phyloP scores from a whole-genome alignment of 306 rosid genomes.

The Glycine tomentella region DNA sequence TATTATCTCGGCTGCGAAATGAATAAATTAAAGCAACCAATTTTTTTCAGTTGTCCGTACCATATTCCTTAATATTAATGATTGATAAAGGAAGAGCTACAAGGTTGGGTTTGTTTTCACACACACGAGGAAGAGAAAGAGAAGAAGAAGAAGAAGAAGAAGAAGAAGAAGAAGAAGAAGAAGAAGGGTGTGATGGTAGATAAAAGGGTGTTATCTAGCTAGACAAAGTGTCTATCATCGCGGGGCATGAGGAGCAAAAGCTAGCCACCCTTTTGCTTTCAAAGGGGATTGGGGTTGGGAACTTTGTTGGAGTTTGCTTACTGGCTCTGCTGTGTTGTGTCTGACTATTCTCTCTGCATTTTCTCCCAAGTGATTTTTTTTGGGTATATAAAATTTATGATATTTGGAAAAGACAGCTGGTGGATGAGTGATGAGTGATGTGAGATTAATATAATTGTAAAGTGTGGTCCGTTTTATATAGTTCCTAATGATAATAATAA shows the following conservation, averaged over 20 bases:
- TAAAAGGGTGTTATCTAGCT: conserved; percentile 41
- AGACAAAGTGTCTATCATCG: conserved; percentile 47
- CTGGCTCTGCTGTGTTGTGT: not conserved
- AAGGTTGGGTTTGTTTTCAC: not conserved
- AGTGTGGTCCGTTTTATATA: conserved; percentile 44
- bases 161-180: no score
- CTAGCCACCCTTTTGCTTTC: conserved; percentile 46
- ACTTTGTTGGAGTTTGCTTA: conserved; percentile 24
- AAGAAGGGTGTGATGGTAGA: not conserved
- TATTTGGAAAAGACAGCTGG: conserved; percentile 34
- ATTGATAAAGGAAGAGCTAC: conserved; percentile 19
- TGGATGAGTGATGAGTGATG: conserved; percentile 47
- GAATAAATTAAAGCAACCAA: conserved; percentile 15
- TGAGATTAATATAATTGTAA: conserved; percentile 31
- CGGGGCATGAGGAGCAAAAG: conserved; percentile 31
- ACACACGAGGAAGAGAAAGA: no score
- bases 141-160: no score
- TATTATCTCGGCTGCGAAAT: conserved; percentile 13
- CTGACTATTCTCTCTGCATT: conserved; percentile 20
- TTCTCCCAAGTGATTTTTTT: conserved; percentile 18
- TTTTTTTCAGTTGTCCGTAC: conserved; percentile 37
- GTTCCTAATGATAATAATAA: not conserved
- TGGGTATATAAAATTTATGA: no score
- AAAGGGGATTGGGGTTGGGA: not conserved
- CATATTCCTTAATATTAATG: conserved; percentile 28